These are phyloP conservation scores for Thelonectria discophora DNA, from an alignment of 2,329 filamentous ascomycete genomes.

Conservation along the genomic window DNA sequence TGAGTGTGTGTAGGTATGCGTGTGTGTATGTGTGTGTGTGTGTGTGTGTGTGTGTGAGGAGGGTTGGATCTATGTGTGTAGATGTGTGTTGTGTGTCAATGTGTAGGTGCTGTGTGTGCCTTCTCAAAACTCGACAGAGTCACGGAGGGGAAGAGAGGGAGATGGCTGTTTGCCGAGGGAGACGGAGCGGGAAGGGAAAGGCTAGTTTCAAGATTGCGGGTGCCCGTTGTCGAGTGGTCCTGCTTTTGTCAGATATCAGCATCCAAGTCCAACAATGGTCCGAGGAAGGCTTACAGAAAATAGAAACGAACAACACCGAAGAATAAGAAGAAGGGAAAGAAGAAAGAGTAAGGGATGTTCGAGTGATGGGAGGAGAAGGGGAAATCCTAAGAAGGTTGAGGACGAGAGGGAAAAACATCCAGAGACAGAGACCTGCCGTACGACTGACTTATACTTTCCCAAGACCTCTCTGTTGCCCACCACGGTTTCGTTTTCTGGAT, in stretches of 20 bases:
- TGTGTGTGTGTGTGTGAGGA: neutral
- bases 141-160: neutral
- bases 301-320: neutral
- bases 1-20: too few relatives aligned
- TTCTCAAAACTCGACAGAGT: neutral
- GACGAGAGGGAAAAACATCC: constrained; percentile 13
- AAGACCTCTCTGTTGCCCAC: constrained; percentile 15
- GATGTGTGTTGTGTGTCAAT: neutral
- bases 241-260: neutral
- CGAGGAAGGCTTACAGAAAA: neutral
- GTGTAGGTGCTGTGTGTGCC: neutral
- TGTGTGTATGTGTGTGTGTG: neutral
- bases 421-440: constrained; percentile 33
- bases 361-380: neutral
- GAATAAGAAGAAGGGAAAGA: neutral
- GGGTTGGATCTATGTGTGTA: too few relatives aligned
- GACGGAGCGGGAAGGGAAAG: neutral
- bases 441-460: constrained; percentile 39
- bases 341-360: neutral
- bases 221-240: neutral
- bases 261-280: neutral
- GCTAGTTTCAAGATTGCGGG: neutral
- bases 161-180: constrained; percentile 2
- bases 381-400: constrained; percentile 18
- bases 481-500: constrained; percentile 5